Base-by-base conservation (phyloP, 352 stramenopile species). In the Phytophthora constricta region DNA sequence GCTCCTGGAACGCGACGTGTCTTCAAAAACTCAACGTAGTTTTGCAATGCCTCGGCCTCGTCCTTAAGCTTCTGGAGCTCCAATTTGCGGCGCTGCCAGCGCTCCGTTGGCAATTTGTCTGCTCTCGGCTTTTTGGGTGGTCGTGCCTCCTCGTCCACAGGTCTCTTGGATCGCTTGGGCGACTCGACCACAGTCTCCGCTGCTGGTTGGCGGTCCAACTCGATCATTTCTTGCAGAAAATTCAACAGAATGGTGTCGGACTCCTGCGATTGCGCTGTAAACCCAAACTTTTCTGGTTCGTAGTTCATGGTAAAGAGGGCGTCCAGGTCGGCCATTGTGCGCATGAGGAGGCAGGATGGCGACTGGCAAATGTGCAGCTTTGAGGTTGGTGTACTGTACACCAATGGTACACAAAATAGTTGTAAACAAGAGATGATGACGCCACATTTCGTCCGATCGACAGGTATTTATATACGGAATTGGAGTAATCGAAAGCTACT, bases 211-310 rank as follows among this genome's bases (percentile, higher is more conserved):
- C 64, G 68, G 45, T 80, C 73, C 27, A 75, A 66, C 59, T 76
- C 70, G 34, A 69, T 65, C 73, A 78, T 79, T 23, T 80, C 73
- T 31, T 79, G 65, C 13, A 80, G 54, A 23, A 72, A 80, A 8
- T 62, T 54, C 0, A 56, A 49, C 48, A 80, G 43, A 22, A 72
- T 46, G 13, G 51, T 58, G 58, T 72, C 50, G 17, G 28, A 47
- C 20, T 72, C 64, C 23, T 25, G 61, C 11, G 62, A 23, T 9
- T 45, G 34, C n/a, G 22, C 14, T 37, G 47, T 33, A 37, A 14
- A 25, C 41, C 9, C 34, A 27, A 27, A 19, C 19, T 22, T 17
- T 33, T 10, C n/a, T 9, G 39, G 54, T 20, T 45, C 54, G 31
- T 62, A 20, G 41, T 42, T 42, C 34, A 23, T 47, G 41, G 41